Evolutionary conservation across 1,284 basidiomycete genomes (phyloP).

Genomic region (Puccinia coronata): DNA sequence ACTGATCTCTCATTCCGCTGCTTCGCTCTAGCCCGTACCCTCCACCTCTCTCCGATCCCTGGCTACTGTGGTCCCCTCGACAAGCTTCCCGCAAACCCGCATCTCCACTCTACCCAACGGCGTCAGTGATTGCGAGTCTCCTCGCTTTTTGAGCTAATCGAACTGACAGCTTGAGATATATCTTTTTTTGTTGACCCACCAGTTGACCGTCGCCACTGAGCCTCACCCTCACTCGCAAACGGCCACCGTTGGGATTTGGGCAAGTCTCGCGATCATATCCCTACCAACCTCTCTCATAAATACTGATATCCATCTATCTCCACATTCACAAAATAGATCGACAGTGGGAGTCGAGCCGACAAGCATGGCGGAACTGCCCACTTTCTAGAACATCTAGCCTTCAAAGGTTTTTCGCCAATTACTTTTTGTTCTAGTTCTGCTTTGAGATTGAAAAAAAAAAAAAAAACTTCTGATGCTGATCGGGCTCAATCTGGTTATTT

Average conservation of each 20-base stretch:
- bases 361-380: slow-evolving; percentile 94
- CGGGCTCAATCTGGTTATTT: not conserved
- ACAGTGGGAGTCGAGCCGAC: slow-evolving; percentile 94
- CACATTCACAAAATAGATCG: slow-evolving; percentile 65
- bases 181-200: slow-evolving; percentile 55
- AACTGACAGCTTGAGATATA: slow-evolving; percentile 55
- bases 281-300: not conserved
- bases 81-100: slow-evolving; percentile 74
- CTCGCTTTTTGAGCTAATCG: not conserved
- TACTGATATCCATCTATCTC: not conserved
- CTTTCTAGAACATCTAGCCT: slow-evolving; percentile 95
- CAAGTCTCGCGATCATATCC: not conserved
- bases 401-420: slow-evolving; percentile 59
- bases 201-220: slow-evolving; percentile 65
- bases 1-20: not conserved
- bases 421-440: too few species aligned
- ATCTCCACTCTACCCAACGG: slow-evolving; percentile 87
- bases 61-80: slow-evolving; percentile 69
- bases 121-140: slow-evolving; percentile 63
- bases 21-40: slow-evolving; percentile 9
- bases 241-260: slow-evolving; percentile 95
- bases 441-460: too few species aligned
- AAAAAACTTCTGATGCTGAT: too few species aligned
- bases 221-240: slow-evolving; percentile 91
- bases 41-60: slow-evolving; percentile 31